Conservation (phyloP, 805 yeast genomes). For the Candida boleticola region DNA sequence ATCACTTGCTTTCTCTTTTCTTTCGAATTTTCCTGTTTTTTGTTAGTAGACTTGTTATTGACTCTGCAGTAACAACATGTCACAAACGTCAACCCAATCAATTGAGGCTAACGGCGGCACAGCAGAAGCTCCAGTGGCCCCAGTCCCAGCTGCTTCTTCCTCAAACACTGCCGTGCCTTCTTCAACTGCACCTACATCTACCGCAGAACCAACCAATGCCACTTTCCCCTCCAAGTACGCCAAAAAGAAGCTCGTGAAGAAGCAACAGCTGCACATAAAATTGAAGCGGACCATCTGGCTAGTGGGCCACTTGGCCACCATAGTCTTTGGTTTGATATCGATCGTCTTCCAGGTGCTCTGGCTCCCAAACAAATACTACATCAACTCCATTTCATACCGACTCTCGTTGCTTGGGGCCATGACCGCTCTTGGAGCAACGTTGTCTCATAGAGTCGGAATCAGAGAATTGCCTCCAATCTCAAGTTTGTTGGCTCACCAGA, state of each 20-base stretch:
- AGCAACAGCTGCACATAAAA: constrained; percentile 29
- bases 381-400: constrained; percentile 54
- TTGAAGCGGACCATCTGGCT: constrained; percentile 53
- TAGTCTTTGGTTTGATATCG: constrained; percentile 44
- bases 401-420: constrained; percentile 56
- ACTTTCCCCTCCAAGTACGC: constrained; percentile 14
- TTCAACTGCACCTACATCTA: too few species aligned
- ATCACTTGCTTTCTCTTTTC: too few species aligned
- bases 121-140: not conserved
- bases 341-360: constrained; percentile 38
- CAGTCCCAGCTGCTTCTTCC: too few species aligned
- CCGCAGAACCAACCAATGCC: constrained; percentile 16
- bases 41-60: too few species aligned
- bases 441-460: constrained; percentile 58
- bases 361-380: constrained; percentile 36
- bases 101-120: constrained; percentile 26
- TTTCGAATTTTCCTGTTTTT: too few species aligned
- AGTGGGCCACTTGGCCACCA: constrained; percentile 49
- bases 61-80: too few species aligned
- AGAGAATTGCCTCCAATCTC: constrained; percentile 57
- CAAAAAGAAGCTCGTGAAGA: constrained; percentile 30
- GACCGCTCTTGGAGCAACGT: constrained; percentile 50
- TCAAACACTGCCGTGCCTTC: too few species aligned
- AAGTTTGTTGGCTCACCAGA: constrained; percentile 67
- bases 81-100: constrained; percentile 2